Evolutionary conservation across 2,329 filamentous ascomycete species (phyloP), one percentile per base, ranked within the genome.

Genomic region (Fusarium sp.): DNA sequence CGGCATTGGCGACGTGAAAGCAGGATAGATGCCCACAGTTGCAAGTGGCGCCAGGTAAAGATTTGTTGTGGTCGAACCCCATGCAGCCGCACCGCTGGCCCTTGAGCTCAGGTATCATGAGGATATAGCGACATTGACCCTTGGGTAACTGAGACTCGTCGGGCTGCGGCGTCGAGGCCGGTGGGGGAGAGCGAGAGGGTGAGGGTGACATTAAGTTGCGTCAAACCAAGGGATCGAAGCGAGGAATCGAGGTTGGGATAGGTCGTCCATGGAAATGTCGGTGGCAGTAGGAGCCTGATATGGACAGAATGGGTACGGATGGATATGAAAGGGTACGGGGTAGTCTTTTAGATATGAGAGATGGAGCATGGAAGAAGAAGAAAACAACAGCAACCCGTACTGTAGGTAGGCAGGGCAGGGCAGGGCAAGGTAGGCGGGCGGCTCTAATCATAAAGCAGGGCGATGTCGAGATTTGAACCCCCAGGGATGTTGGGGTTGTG

Each of bases 21-120:
- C 89, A 90, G 39, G 89, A 87, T 60, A 89, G 84, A 77, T 91
- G 89, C 11, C 89, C 89, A 73, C 89, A 91, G 57, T 89, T 85
- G 75, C 89, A 91, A 26, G 82, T 85, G 60, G 87, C 87, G 42
- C 88, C 86, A 3, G 89, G 88, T 17, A 87, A 81, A n/a, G 82
- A 78, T 57, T 82, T 84, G 79, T 89, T 90, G 65, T 87, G 84
- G 9, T 85, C 85, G 79, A 91, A 91, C 68, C 85, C 84, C 69
- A 88, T 86, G 75, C 89, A 91, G 49, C 86, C 88, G 79, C 89
- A 91, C 48, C 89, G 87, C 66, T 89, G 84, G 58, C 89, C 88
- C 74, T 87, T 88, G 78, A 89, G 83, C 75, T 89, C 87, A 11
- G 89, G 87, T 63, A 87, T 83, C 35, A 89, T 83, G 36, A 91